Evolutionary conservation across 2,329 filamentous ascomycete genomes (phyloP), one percentile per base, ranked within the genome.

Genomic region (Alternaria brassicae): DNA sequence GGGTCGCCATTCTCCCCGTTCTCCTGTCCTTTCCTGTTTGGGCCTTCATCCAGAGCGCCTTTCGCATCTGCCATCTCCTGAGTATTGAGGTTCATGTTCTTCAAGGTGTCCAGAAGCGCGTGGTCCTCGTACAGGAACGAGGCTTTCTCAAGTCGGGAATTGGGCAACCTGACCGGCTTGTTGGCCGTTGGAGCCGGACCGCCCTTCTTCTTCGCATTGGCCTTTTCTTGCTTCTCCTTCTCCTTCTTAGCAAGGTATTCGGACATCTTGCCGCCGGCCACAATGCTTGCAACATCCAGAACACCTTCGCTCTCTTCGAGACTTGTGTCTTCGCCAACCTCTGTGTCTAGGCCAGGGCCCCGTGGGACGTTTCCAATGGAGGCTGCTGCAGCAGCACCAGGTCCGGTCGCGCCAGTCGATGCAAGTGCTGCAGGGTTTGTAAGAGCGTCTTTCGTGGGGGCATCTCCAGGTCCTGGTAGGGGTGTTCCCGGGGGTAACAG

Each of bases 231-330:
- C 82, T 91, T 93, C 72, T 93, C 90, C 73, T 88, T 90, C 72
- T 94, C 91, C 75, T 91, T 92, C 79, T 91, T 91, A 9, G 91
- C 91, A 6, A 95, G 81, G 69, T 93, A 94, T 70, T 95, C 91
- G 67, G 88, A 87, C 67, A 92, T 92, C 76, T 92, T 91, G 30
- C 91, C 91, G 67, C 88, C 90, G 1, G 90, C 90, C 34, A 95
- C 91, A 65, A 95, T 93, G 66, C 86, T 90, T n/a, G 91, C 92
- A 45, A 95, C 91, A 67, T 95, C 91, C 3, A 95, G 81, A 8
- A 93, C 90, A 23, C 91, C 91, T 58, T 94, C 91, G 1, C 87
- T 84, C 6, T 88, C 85, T 4, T 81, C 78, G 4, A 79, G 80
- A 42, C 78, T 79, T 50, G 78, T 77, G 50, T 85, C 84, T 36